These are phyloP conservation scores for Teratosphaeria gauchensis DNA, from an alignment of 2,329 filamentous ascomycete species.

Conservation along the genomic window DNA sequence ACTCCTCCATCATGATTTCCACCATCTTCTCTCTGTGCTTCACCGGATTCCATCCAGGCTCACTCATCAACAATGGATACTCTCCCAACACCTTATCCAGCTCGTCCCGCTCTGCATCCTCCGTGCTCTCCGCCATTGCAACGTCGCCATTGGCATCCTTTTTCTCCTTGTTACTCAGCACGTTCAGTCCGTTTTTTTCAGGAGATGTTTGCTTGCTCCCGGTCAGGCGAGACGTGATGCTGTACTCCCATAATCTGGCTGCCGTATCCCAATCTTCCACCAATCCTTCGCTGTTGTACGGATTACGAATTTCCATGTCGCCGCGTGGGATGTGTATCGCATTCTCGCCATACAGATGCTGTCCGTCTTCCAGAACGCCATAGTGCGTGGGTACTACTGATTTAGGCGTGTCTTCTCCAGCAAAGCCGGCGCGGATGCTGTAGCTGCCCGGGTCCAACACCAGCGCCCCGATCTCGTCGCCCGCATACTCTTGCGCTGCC, in stretches of 20 bases:
- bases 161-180: constrained; percentile 33
- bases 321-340: constrained; percentile 67
- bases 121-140: constrained; percentile 50
- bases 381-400: constrained; percentile 87
- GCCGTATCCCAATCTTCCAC: constrained; percentile 97
- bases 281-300: constrained; percentile 77
- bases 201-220: constrained; percentile 61
- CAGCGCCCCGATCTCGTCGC: constrained; percentile 91
- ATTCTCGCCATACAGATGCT: constrained; percentile 77
- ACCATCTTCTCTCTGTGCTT: constrained; percentile 90
- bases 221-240: constrained; percentile 80
- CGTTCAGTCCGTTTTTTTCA: constrained; percentile 69
- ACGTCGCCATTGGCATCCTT: constrained; percentile 40
- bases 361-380: constrained; percentile 47
- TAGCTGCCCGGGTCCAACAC: constrained; percentile 93
- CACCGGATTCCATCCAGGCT: constrained; percentile 81
- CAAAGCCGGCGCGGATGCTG: constrained; percentile 85
- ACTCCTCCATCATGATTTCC: constrained; percentile 94
- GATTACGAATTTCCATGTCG: constrained; percentile 78
- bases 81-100: constrained; percentile 71
- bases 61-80: constrained; percentile 85
- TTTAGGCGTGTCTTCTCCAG: constrained; percentile 95
- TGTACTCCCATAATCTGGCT: constrained; percentile 81
- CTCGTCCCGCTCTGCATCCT: constrained; percentile 48
- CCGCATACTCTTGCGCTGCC: constrained; percentile 36